These are phyloP conservation scores for Metarhizium brunneum DNA, from an alignment of 2,329 filamentous ascomycete genomes.

Conservation along the genomic window DNA sequence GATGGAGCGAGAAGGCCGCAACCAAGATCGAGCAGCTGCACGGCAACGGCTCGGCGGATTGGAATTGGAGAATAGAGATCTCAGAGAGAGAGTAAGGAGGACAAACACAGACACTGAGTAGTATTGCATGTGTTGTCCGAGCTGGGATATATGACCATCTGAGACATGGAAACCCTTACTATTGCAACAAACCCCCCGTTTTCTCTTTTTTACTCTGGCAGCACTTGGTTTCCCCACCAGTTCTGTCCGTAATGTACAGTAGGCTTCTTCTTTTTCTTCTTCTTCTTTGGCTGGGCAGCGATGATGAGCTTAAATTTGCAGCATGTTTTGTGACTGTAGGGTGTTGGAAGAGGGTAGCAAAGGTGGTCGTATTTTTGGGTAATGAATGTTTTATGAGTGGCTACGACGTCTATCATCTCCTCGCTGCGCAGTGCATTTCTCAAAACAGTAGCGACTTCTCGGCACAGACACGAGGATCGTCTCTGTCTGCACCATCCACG, in stretches of 20 bases:
- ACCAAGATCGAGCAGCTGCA: conserved; percentile 77
- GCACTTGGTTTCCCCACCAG: neutral
- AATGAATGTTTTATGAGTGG: neutral
- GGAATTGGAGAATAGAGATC: conserved; percentile 62
- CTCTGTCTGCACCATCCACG: too few species aligned
- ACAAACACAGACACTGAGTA: conserved; percentile 9
- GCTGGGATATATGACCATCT: neutral
- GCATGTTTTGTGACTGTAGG: neutral
- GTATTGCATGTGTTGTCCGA: conserved; percentile 4
- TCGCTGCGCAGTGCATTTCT: neutral
- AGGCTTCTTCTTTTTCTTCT: neutral
- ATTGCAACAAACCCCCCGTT: neutral
- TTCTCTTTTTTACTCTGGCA: neutral
- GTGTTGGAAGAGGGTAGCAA: neutral
- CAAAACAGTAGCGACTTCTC: too few species aligned
- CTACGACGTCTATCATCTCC: neutral
- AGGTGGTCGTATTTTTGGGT: neutral
- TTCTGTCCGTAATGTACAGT: neutral
- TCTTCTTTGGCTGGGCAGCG: neutral
- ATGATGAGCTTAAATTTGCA: neutral
- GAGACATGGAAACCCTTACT: neutral
- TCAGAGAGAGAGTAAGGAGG: conserved; percentile 51
- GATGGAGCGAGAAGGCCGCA: conserved; percentile 75
- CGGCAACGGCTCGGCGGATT: conserved; percentile 69
- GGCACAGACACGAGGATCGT: too few species aligned